Evolutionary conservation across 1,284 basidiomycete genomes (phyloP).

Genomic region (Porodaedalea pini): DNA sequence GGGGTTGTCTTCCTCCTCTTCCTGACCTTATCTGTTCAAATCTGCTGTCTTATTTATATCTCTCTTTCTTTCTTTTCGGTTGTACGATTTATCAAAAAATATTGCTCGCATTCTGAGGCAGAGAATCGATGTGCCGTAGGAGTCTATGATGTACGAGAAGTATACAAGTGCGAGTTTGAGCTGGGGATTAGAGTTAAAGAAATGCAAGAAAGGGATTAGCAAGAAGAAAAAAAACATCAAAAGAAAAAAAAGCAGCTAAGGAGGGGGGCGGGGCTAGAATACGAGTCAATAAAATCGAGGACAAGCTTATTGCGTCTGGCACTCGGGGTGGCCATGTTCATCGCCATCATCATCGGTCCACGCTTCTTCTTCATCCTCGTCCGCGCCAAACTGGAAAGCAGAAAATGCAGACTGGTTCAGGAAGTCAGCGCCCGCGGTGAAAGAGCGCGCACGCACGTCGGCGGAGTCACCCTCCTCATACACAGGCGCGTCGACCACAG

Average conservation of each 20-base stretch:
- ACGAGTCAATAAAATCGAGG: not conserved
- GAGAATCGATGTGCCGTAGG: no score
- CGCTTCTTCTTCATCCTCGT: conserved; percentile 44
- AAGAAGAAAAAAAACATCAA: not conserved
- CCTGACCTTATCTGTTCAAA: no score
- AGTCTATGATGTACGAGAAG: conserved; percentile 2
- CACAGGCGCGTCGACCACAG: conserved; percentile 64
- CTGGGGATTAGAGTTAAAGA: not conserved
- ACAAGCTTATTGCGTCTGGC: conserved; percentile 53
- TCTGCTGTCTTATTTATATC: no score
- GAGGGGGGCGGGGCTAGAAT: not conserved
- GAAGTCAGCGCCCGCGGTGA: conserved; percentile 61
- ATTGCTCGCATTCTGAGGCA: not conserved
- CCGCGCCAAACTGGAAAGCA: conserved; percentile 51
- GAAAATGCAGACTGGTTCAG: conserved; percentile 66
- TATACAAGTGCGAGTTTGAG: conserved; percentile 5
- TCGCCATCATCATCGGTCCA: conserved; percentile 64
- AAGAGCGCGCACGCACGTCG: conserved; percentile 75
- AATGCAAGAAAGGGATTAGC: not conserved
- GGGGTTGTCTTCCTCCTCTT: no score
- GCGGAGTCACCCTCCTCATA: conserved; percentile 75
- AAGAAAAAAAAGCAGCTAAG: not conserved
- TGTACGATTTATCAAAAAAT: not conserved
- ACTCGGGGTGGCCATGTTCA: conserved; percentile 67
- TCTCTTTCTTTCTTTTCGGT: no score